Evolutionary conservation across 805 yeast genomes (phyloP), one percentile per base, ranked within the genome.

Genomic region (Ogataea nitratoaversa): DNA sequence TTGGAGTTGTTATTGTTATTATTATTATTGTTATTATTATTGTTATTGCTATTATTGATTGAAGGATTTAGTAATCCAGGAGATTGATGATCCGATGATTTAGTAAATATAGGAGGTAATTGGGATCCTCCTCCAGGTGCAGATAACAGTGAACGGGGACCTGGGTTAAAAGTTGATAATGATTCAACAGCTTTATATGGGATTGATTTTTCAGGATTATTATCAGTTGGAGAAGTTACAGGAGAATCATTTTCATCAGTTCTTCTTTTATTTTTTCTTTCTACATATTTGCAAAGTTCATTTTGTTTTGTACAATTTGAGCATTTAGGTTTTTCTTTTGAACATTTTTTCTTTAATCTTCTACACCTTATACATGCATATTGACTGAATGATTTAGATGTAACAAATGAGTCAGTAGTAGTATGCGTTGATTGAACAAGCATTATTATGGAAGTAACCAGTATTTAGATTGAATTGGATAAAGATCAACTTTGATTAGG

Each of bases 321-420:
- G 47, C 80, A 75, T 14, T 48, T 54, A 0, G 79, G 78, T 1
- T 54, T 40, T 18, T 68, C 60, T 46, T 71, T 68, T 1, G 72
- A 60, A 49, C 80, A 75, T 46, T 68, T 70, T 54, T 74, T 74
- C 55, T 74, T 75, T 29, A 72, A 53, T 36, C 66, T 57, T 37
- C 79, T 60, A 49, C 80, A 75, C 30, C 77, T 51, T 14, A 66
- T 53, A 50, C 79, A 74, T 1, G 76, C 57, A 30, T 57, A 57
- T 30, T 53, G 59, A 30, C 53, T 49, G 11, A 11, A 29, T 4
- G 11, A 5, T 29, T 29, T 22, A 11, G 31, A 16, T 6, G 16
- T 16, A 14, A 19, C 14, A 14, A 29, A 5, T 14, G 19, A 29
- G 16, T 27, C 29, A 27, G 6, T 27, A 27, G 6, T 27, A 6